A percentile compares a stretch with the other conserved stretches of the same genome.
phyloP scores from a whole-genome alignment of 306 rosid species.

The Trichosanthes cucumerina region DNA sequence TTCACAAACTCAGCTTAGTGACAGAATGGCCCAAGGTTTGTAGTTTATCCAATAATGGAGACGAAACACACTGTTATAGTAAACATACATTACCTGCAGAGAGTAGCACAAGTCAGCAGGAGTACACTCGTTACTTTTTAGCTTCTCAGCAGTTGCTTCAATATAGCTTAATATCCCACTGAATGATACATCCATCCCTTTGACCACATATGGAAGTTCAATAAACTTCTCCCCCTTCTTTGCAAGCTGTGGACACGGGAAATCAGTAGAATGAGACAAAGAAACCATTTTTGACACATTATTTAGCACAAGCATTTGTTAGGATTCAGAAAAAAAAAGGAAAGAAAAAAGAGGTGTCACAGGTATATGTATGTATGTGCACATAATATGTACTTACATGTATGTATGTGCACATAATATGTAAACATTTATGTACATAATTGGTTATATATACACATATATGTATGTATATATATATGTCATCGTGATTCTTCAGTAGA shows the following conservation, averaged over 20 bases:
- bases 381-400: background rate
- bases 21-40: background rate
- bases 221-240: conserved; percentile 75
- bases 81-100: conserved; percentile 41
- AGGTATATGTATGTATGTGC: background rate
- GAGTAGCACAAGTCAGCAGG: conserved; percentile 97
- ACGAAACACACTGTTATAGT: background rate
- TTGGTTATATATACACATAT: no score
- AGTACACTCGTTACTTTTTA: conserved; percentile 70
- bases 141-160: conserved; percentile 74
- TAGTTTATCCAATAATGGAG: background rate
- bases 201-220: conserved; percentile 80
- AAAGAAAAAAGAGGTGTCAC: background rate
- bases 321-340: background rate
- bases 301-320: background rate
- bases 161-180: conserved; percentile 80
- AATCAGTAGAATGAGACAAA: conserved; percentile 9
- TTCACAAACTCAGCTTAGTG: background rate
- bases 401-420: background rate
- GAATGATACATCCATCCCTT: conserved; percentile 95
- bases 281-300: background rate
- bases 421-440: background rate
- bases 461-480: no score
- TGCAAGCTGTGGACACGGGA: conserved; percentile 47
- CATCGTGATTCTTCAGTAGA: no score